Conservation (phyloP, 345 rosid genomes). For the Firmiana major region DNA sequence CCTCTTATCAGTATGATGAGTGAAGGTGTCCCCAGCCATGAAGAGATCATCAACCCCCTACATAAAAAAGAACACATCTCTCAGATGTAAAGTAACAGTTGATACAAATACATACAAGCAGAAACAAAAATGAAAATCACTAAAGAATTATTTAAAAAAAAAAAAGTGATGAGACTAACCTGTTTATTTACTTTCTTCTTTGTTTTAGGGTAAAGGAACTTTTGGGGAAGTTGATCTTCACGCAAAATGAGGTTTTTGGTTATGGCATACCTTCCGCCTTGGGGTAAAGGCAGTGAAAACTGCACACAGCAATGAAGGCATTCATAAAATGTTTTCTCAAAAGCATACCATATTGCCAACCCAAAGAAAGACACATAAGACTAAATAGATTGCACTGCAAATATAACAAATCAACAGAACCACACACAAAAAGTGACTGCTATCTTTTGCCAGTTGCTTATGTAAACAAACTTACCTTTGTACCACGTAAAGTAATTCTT, state of each 20-base stretch:
- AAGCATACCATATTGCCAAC: background rate
- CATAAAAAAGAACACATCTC: background rate
- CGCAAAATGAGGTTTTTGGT: conserved; percentile 72
- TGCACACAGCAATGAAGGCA: conserved; percentile 24
- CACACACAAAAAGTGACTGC: background rate
- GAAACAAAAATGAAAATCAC: background rate
- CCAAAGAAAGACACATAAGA: background rate
- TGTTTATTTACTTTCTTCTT: conserved; percentile 69
- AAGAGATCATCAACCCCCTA: conserved; percentile 73
- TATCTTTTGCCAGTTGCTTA: background rate
- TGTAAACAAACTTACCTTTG: conserved; percentile 53
- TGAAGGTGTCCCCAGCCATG: conserved; percentile 50
- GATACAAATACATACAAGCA: background rate
- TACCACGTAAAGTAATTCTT: conserved; percentile 67
- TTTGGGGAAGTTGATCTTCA: conserved; percentile 94
- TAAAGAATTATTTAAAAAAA: background rate
- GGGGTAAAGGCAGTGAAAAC: conserved; percentile 86
- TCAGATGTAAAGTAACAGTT: background rate
- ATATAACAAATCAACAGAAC: background rate
- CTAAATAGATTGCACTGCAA: background rate
- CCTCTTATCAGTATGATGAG: conserved; percentile 54
- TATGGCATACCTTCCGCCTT: conserved; percentile 91
- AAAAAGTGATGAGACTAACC: conserved; percentile 21
- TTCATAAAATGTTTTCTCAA: background rate
- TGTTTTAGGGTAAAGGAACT: conserved; percentile 71